phyloP scores from a whole-genome alignment of 306 rosid species.

The Dalbergia oliveri region DNA sequence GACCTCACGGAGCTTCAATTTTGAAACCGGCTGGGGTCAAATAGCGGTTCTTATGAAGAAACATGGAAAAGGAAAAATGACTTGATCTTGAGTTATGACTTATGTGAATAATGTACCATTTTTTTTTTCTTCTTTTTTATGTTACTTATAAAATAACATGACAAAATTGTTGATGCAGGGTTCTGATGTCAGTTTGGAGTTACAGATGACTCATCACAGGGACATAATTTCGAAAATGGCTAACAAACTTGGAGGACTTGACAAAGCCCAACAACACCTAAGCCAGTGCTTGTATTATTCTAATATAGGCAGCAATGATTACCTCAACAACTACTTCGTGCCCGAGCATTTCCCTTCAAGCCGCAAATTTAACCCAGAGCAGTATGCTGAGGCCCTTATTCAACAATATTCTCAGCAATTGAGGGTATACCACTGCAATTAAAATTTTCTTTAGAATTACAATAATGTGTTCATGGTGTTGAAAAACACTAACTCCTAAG shows the following conservation, averaged over 20 bases:
- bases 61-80: too few species aligned
- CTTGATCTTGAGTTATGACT: too few species aligned
- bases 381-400: constrained; percentile 52
- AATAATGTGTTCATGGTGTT: too few species aligned
- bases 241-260: not conserved
- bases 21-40: too few species aligned
- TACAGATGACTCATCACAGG: constrained; percentile 49
- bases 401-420: constrained; percentile 43
- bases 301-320: constrained; percentile 60
- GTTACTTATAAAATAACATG: too few species aligned
- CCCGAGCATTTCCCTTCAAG: constrained; percentile 46
- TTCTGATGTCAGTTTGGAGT: constrained; percentile 22
- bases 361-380: constrained; percentile 31
- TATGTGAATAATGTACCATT: too few species aligned
- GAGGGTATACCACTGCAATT: constrained; percentile 34
- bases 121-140: too few species aligned
- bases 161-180: constrained; percentile 47
- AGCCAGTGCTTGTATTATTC: constrained; percentile 56
- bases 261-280: constrained; percentile 20
- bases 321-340: constrained; percentile 60
- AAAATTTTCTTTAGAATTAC: not conserved
- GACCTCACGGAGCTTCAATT: too few species aligned
- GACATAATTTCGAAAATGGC: constrained; percentile 9
- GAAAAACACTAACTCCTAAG: too few species aligned
- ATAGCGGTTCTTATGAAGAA: too few species aligned